Evolutionary conservation across 2,329 filamentous ascomycete species (phyloP), one percentile per base, ranked within the genome.

Genomic region (Colletotrichum sansevieriae): DNA sequence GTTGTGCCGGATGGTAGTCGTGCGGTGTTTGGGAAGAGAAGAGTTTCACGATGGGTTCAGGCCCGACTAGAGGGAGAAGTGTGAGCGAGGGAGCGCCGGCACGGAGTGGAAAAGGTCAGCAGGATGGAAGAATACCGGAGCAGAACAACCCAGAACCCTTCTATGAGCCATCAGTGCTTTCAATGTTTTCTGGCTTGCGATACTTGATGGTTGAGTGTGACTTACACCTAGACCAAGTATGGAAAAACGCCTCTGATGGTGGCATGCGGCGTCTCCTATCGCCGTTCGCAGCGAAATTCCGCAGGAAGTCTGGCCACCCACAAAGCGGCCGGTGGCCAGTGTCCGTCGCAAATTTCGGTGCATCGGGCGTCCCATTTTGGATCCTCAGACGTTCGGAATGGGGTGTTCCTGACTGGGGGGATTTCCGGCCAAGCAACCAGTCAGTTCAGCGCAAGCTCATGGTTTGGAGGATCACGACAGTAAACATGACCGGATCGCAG

Each of bases 41-140:
- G 41, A 64, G 65, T 68, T 65, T 68, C 65, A 68, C 61, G 65
- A 66, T 18, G 49, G 49, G 41, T 47, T 63, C 59, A 63, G 51
- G 15, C 41, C 4, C 41, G 25, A 6, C 41, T 3, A 29, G 44
- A 33, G 25, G 22, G 15, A 29, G 29, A 9, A 29, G 18, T 6
- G 12, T 41, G 29, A 35, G 29, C 33, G 55, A 56, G 51, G 47
- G 43, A 65, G 47, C 46, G 41, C 12, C 54, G 55, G 41, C 35
- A 15, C 18, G 41, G n/a, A 37, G 29, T 11, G 35, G 20, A 12
- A 37, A 59, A 49, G 54, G 54, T 60, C 55, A 56, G 41, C 35
- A 55, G 18, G 49, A 35, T 33, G 43, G 39, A 41, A 10, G 51
- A 51, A 52, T 33, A 37, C 3, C 18, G 20, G 13, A 29, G 49